Conservation (phyloP, 352 stramenopile genomes). For the Achlya hypogyna region DNA sequence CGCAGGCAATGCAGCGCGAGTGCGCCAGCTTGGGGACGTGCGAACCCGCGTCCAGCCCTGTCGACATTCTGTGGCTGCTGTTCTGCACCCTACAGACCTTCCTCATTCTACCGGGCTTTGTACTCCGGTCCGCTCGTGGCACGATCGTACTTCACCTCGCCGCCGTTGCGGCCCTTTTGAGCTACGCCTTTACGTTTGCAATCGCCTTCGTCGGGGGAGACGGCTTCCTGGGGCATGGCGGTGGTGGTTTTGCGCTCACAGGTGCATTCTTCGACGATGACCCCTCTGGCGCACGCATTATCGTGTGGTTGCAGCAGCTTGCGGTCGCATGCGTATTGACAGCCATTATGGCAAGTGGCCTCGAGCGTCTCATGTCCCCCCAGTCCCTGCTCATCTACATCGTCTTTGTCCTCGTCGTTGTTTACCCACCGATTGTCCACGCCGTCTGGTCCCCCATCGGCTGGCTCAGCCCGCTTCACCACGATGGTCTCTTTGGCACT, state of each 20-base stretch:
- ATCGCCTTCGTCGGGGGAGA: background rate
- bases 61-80: slow-evolving; percentile 13
- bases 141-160: background rate
- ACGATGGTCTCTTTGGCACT: background rate
- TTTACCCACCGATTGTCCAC: slow-evolving; percentile 5
- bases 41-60: background rate
- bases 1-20: background rate
- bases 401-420: background rate
- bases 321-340: background rate
- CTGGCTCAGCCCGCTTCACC: background rate
- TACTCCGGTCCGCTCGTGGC: background rate
- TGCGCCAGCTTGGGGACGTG: background rate
- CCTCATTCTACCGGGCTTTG: background rate
- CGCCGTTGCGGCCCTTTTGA: background rate
- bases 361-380: background rate
- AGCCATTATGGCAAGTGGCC: background rate
- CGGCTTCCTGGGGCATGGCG: background rate
- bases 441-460: slow-evolving; percentile 9
- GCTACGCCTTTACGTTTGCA: slow-evolving; percentile 9
- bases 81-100: slow-evolving; percentile 11
- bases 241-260: background rate
- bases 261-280: background rate
- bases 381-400: background rate
- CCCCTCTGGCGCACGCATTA: background rate
- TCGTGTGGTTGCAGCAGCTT: slow-evolving; percentile 8